A percentile compares a stretch with the other conserved stretches of the same genome.
Evolutionary conservation across 2,329 filamentous ascomycete species (phyloP).

Genomic region (Arthrobotrys sinensis): DNA sequence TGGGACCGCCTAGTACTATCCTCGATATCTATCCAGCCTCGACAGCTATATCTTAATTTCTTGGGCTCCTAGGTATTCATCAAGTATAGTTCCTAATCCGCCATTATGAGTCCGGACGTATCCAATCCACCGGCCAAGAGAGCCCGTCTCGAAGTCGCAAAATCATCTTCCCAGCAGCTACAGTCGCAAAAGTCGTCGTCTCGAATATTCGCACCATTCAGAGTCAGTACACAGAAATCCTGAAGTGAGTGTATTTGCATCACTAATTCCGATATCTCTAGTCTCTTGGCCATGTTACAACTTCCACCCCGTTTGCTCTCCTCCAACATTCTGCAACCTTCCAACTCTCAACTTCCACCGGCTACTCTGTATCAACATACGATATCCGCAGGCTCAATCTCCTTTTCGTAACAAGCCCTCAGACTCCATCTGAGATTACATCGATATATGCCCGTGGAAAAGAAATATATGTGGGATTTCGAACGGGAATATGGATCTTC

Average conservation of each 20-base stretch:
- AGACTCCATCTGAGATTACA: conserved; percentile 80
- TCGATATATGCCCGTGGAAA: conserved; percentile 59
- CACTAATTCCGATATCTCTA: conserved; percentile 67
- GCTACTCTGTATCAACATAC: conserved; percentile 92
- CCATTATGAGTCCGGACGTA: conserved; percentile 37
- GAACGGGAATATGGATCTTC: conserved; percentile 87
- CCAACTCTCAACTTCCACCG: conserved; percentile 96
- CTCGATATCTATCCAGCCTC: neutral
- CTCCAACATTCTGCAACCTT: conserved; percentile 92
- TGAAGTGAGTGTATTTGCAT: conserved; percentile 1
- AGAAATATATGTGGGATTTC: conserved; percentile 57
- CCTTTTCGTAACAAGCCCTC: conserved; percentile 91
- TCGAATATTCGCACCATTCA: conserved; percentile 91
- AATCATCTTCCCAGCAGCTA: conserved; percentile 5
- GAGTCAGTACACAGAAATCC: conserved; percentile 74
- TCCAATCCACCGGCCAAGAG: conserved; percentile 57
- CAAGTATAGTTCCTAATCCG: neutral
- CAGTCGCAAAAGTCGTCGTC: conserved; percentile 72
- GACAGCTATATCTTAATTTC: neutral
- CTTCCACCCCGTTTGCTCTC: conserved; percentile 88
- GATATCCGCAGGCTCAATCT: conserved; percentile 91
- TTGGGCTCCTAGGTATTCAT: neutral
- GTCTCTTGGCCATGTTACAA: conserved; percentile 94
- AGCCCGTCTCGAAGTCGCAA: conserved; percentile 48
- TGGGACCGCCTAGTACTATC: neutral